Conservation (phyloP, 2,329 filamentous ascomycete genomes). For the Penicillium sclerotigenum region DNA sequence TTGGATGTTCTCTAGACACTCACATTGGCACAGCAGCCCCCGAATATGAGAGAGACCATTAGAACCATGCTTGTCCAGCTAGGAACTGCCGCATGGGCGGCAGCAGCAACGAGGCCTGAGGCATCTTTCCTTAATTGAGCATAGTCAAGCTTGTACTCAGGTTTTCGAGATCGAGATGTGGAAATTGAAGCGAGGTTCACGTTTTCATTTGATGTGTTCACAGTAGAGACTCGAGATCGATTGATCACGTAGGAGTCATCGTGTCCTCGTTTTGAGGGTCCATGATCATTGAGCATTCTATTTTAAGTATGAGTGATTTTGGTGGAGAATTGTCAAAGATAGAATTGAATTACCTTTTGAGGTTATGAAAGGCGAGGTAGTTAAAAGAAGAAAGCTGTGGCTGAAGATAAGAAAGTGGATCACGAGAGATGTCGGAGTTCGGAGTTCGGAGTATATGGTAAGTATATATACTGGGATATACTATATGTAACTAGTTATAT, state of each 20-base stretch:
- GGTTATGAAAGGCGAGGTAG: background rate
- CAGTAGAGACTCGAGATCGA: background rate
- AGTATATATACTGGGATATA: too few species aligned
- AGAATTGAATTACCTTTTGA: too few species aligned
- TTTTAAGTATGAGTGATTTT: background rate
- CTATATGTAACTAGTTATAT: too few species aligned
- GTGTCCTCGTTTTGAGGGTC: conserved; percentile 7
- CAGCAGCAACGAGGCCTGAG: conserved; percentile 26
- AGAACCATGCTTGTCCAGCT: conserved; percentile 61
- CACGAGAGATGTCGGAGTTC: background rate
- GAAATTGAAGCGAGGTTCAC: background rate
- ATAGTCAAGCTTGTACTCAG: background rate
- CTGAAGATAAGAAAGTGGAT: conserved; percentile 2
- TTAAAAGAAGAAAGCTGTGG: conserved; percentile 1
- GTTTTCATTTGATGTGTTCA: background rate
- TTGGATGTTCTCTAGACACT: conserved; percentile 31
- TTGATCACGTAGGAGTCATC: conserved; percentile 4
- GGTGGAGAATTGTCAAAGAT: background rate
- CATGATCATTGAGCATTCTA: conserved; percentile 19
- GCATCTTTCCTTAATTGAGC: conserved; percentile 9
- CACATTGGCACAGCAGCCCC: conserved; percentile 92
- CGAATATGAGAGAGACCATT: conserved; percentile 86
- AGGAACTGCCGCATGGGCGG: conserved; percentile 45
- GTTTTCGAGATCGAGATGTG: background rate
- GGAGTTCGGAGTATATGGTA: too few species aligned